Percentiles rank a stretch among this genome's conserved stretches.
Conservation (phyloP, 768 basidiomycete species). For the Ramaria rubella region DNA sequence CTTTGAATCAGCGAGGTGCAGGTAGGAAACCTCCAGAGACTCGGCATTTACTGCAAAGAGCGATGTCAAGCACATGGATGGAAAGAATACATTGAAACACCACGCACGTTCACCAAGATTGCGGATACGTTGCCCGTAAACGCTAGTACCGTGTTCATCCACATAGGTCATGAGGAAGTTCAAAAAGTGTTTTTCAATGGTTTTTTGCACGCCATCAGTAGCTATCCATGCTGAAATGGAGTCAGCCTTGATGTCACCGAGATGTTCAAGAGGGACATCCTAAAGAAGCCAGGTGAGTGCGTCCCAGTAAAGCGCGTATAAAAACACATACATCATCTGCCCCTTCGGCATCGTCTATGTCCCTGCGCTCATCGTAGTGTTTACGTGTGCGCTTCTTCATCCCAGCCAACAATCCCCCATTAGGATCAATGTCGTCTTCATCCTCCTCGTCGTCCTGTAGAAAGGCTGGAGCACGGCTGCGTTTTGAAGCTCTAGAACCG, state of each 20-base stretch:
- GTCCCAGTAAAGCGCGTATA: neutral
- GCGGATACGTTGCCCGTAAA: conserved; percentile 91
- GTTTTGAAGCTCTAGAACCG: conserved; percentile 67
- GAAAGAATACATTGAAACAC: conserved; percentile 7
- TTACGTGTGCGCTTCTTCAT: conserved; percentile 80
- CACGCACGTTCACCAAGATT: conserved; percentile 87
- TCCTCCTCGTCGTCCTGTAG: conserved; percentile 79
- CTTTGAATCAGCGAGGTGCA: conserved; percentile 88
- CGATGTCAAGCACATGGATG: conserved; percentile 15
- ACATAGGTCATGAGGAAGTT: conserved; percentile 95
- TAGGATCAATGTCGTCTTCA: conserved; percentile 41
- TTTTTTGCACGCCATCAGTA: conserved; percentile 80
- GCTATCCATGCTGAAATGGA: conserved; percentile 98
- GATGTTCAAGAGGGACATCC: conserved; percentile 93
- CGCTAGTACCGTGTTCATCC: conserved; percentile 84
- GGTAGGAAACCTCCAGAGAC: conserved; percentile 94
- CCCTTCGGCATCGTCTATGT: conserved; percentile 87
- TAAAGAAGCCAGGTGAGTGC: conserved; percentile 28
- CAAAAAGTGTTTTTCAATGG: conserved; percentile 88
- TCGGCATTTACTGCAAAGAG: conserved; percentile 91
- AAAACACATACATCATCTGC: conserved; percentile 64
- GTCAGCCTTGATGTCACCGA: conserved; percentile 96
- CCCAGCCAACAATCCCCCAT: conserved; percentile 53
- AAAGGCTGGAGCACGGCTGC: conserved; percentile 83
- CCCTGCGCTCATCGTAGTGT: conserved; percentile 89